Conservation (phyloP, 768 basidiomycete genomes). For the Coprinopsis sp. region DNA sequence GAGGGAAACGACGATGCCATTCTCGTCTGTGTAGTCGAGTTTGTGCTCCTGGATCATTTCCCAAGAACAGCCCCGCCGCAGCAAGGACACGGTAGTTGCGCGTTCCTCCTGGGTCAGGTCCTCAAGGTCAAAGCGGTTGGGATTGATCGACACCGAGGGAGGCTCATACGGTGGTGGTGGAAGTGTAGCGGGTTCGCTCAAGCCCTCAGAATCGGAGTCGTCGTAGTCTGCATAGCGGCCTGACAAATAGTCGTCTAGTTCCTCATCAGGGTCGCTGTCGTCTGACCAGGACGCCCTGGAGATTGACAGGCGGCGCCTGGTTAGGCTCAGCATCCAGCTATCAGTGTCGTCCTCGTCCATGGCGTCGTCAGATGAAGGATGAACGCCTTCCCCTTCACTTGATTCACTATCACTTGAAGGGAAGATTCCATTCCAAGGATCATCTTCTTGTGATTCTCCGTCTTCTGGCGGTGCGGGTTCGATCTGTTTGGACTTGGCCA, state of each 20-base stretch:
- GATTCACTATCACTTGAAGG: slow-evolving; percentile 39
- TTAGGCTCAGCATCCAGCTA: slow-evolving; percentile 8
- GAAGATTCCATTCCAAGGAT: slow-evolving; percentile 75
- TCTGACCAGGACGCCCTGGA: slow-evolving; percentile 5
- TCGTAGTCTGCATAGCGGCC: slow-evolving; percentile 6
- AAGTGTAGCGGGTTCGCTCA: background rate
- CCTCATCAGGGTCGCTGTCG: slow-evolving; percentile 28
- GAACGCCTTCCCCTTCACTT: slow-evolving; percentile 31
- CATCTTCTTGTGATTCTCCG: slow-evolving; percentile 29
- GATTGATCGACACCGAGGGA: slow-evolving; percentile 33
- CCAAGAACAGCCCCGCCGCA: slow-evolving; percentile 55
- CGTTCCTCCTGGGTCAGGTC: slow-evolving; percentile 23
- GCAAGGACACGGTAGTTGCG: slow-evolving; percentile 27
- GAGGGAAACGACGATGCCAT: slow-evolving; percentile 47
- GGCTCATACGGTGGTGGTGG: slow-evolving; percentile 55
- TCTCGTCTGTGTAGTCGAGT: slow-evolving; percentile 50
- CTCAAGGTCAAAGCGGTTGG: slow-evolving; percentile 12
- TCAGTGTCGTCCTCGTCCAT: slow-evolving; percentile 34
- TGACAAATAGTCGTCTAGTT: slow-evolving; percentile 27
- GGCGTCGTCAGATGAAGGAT: slow-evolving; percentile 24
- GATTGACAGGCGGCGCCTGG: background rate
- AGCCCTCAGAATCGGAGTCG: slow-evolving; percentile 10
- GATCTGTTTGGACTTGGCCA: slow-evolving; percentile 33
- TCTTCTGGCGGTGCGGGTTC: slow-evolving; percentile 20
- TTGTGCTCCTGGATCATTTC: slow-evolving; percentile 54